phyloP scores from a whole-genome alignment of 2,329 filamentous ascomycete species.

The Phyllosticta citriasiana region DNA sequence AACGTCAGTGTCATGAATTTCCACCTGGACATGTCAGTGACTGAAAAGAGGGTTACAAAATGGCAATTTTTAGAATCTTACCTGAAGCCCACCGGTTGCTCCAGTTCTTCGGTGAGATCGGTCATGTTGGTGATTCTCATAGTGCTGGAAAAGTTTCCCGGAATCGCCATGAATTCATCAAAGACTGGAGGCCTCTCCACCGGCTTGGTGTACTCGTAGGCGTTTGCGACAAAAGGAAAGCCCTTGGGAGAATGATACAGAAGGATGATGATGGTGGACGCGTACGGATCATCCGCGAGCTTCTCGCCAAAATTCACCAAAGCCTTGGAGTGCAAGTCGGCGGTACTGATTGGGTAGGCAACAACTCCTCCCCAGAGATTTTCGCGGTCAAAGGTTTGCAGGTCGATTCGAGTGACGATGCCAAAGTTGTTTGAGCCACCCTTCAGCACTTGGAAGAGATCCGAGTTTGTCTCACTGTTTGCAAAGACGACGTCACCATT shows the following conservation, averaged over 20 bases:
- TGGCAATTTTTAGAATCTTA: neutral
- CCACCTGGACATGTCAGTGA: conserved; percentile 11
- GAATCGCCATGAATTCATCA: conserved; percentile 18
- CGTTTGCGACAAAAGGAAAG: conserved; percentile 16
- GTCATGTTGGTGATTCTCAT: conserved; percentile 19
- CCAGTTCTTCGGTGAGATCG: conserved; percentile 14
- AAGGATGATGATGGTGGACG: conserved; percentile 14
- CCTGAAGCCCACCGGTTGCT: neutral
- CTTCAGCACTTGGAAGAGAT: conserved; percentile 29
- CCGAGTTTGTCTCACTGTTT: conserved; percentile 8
- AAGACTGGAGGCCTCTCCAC: conserved; percentile 14
- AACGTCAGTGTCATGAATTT: conserved; percentile 18
- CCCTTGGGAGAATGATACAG: conserved; percentile 14
- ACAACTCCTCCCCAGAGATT: conserved; percentile 29
- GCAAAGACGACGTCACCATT: conserved; percentile 2
- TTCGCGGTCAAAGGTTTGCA: conserved; percentile 7
- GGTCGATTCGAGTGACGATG: conserved; percentile 25
- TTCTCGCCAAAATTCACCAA: conserved; percentile 15
- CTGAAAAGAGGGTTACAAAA: neutral
- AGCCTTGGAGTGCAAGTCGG: conserved; percentile 14
- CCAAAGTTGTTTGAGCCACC: conserved; percentile 30
- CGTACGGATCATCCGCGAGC: conserved; percentile 15
- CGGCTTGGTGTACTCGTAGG: conserved; percentile 16
- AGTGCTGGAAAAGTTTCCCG: conserved; percentile 17
- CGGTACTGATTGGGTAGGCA: conserved; percentile 16